These are phyloP conservation scores for Sapria himalayana DNA, from an alignment of 345 rosid species.

Conservation along the genomic window DNA sequence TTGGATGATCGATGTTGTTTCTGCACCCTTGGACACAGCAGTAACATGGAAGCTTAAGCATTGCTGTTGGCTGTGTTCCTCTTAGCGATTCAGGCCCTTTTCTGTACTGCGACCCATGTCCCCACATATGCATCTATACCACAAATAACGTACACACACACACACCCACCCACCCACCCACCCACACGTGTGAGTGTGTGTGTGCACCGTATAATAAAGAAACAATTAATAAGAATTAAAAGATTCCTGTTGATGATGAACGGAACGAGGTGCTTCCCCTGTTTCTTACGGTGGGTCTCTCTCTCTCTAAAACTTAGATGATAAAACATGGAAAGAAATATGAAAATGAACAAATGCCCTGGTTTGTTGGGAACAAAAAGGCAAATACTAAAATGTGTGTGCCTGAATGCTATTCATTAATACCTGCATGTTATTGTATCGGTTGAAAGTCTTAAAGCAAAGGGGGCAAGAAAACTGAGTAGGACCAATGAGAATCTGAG, in stretches of 20 bases:
- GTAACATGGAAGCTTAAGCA: constrained; percentile 83
- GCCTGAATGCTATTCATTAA: too few species aligned
- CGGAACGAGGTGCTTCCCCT: too few species aligned
- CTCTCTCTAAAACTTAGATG: too few species aligned
- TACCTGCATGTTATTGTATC: constrained; percentile 99
- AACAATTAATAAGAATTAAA: too few species aligned
- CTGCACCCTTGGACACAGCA: constrained; percentile 91
- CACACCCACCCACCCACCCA: not conserved
- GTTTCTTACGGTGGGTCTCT: too few species aligned
- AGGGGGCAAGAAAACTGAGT: constrained; percentile 96
- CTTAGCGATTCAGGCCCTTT: constrained; percentile 88
- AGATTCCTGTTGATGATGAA: too few species aligned
- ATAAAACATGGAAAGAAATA: too few species aligned
- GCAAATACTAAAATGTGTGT: too few species aligned
- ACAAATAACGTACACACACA: too few species aligned
- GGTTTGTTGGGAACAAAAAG: too few species aligned
- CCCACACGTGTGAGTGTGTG: not conserved
- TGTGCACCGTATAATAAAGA: not conserved
- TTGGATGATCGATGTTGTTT: constrained; percentile 88
- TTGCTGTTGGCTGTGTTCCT: constrained; percentile 91
- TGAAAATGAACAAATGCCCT: too few species aligned
- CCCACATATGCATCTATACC: constrained; percentile 99
- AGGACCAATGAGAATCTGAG: constrained; percentile 94
- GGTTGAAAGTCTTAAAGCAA: constrained; percentile 96
- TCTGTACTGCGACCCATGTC: constrained; percentile 93